Evolutionary conservation across 495 filamentous ascomycete species (phyloP), one percentile per base, ranked within the genome.

Genomic region (Thozetella sp.): DNA sequence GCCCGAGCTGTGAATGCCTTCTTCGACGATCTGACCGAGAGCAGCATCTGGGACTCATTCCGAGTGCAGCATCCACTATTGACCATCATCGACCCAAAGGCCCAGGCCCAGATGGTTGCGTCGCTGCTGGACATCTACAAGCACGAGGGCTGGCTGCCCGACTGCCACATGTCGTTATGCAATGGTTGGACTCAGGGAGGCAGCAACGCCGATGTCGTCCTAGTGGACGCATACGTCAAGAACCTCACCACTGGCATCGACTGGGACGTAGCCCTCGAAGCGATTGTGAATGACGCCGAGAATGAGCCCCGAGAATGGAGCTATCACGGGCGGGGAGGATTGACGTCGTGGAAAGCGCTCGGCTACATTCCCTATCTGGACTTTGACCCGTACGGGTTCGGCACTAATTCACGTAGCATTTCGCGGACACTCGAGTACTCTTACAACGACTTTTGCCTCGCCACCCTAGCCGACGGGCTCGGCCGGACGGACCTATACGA

Each of bases 131-230:
- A 92, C 62, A 92, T 86, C 2, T 93, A 93, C 58, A 77, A 80
- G 12, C 83, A 92, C 53, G 80, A 87, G 57, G 90, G 88, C 1
- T 90, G 84, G 73, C 67, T 91, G 1, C 89, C 89, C 2, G 88
- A 91, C 54, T 91, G 88, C 58, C 83, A 77, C n/a, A 83, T 84
- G 81, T 79, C 72, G 13, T 67, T 90, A 0, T 88, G 81, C 61
- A 90, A 89, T 68, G 89, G 90, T 1, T 88, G 80, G 56, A 92
- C 90, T 1, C 89, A 93, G 73, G 91, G 90, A 23, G 90, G 90
- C 0, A 92, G 89, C 0, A 93, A 93, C 60, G 90, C 90, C 20
- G 90, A 93, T 63, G 83, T 89, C 24, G 69, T 93, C 2, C 70
- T 93, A 13, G 85, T 83, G 0, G 90, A 93, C 65, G 84, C 84